These are phyloP conservation scores for Penicillium sp. DNA, from an alignment of 2,329 filamentous ascomycete genomes.

Conservation along the genomic window DNA sequence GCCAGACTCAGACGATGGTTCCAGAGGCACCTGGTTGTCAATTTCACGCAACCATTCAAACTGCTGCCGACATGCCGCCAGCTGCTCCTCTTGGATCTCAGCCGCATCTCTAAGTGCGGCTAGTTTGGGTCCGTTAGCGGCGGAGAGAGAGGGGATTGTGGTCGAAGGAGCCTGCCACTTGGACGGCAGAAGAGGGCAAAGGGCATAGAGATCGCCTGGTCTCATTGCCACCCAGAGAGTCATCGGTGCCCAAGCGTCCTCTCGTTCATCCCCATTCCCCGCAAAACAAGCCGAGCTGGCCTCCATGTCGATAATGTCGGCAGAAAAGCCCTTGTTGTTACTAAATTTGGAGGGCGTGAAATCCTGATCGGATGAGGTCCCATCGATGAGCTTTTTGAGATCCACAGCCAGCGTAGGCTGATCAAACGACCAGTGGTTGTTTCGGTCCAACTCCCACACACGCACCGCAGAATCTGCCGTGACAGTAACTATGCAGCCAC, in stretches of 20 bases:
- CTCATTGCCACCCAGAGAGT: slow-evolving; percentile 97
- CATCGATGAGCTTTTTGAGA: slow-evolving; percentile 83
- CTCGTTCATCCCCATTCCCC: slow-evolving; percentile 59
- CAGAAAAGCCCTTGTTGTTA: slow-evolving; percentile 78
- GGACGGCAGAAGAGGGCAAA: slow-evolving; percentile 84
- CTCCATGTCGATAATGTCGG: slow-evolving; percentile 89
- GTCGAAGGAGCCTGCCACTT: slow-evolving; percentile 79
- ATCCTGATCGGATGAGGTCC: slow-evolving; percentile 76
- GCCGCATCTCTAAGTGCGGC: slow-evolving; percentile 43
- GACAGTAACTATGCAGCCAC: slow-evolving; percentile 79
- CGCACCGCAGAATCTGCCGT: slow-evolving; percentile 85
- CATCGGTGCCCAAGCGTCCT: slow-evolving; percentile 83
- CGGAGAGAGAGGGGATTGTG: slow-evolving; percentile 76
- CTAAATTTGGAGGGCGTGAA: slow-evolving; percentile 73
- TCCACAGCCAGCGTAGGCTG: slow-evolving; percentile 80
- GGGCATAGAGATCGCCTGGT: slow-evolving; percentile 86
- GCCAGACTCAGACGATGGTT: slow-evolving; percentile 38
- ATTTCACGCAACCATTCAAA: slow-evolving; percentile 59
- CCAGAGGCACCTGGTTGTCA: slow-evolving; percentile 53
- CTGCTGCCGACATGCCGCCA: slow-evolving; percentile 53
- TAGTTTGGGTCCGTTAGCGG: slow-evolving; percentile 75
- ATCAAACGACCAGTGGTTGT: slow-evolving; percentile 84
- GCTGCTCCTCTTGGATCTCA: slow-evolving; percentile 46
- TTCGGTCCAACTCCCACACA: slow-evolving; percentile 83
- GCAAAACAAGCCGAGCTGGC: slow-evolving; percentile 89